A percentile compares a stretch with the other conserved stretches of the same genome.
These are phyloP conservation scores for Hyaloscypha finlandica DNA, from an alignment of 495 filamentous ascomycete species.

Conservation along the genomic window DNA sequence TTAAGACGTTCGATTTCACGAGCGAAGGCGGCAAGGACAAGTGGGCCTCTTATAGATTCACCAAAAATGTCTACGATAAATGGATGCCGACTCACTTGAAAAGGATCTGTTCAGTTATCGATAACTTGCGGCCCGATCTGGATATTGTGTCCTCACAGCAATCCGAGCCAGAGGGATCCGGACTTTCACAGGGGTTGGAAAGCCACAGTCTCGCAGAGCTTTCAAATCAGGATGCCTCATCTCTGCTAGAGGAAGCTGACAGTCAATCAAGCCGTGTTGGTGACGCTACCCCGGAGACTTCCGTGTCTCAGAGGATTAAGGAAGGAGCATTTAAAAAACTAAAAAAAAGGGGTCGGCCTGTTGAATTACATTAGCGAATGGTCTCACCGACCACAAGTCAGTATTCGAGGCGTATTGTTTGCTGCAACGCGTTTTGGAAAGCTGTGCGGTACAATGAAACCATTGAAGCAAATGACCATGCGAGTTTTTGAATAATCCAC, in stretches of 20 bases:
- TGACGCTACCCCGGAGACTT: slow-evolving; percentile 2
- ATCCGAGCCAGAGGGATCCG: slow-evolving; percentile 5
- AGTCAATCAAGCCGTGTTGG: slow-evolving; percentile 4
- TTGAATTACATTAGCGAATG: background rate
- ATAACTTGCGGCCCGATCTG: background rate
- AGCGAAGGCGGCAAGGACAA: background rate
- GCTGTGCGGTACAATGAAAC: no score
- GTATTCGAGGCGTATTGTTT: no score
- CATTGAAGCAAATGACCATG: no score
- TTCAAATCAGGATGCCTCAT: background rate
- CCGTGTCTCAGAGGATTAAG: background rate
- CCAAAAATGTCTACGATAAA: background rate
- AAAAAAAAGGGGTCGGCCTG: slow-evolving; percentile 2
- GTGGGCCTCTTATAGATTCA: background rate
- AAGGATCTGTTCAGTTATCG: no score
- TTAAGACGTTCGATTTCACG: background rate
- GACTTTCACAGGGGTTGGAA: slow-evolving; percentile 3
- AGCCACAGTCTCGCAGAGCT: background rate
- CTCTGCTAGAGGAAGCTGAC: slow-evolving; percentile 1
- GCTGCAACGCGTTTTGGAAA: no score
- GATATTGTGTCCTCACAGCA: background rate
- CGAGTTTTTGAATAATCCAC: no score
- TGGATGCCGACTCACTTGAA: slow-evolving; percentile 6
- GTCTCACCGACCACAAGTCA: no score
- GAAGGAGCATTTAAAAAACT: no score